Conservation (phyloP, 495 filamentous ascomycete species). For the Trichoderma orchidacearum region DNA sequence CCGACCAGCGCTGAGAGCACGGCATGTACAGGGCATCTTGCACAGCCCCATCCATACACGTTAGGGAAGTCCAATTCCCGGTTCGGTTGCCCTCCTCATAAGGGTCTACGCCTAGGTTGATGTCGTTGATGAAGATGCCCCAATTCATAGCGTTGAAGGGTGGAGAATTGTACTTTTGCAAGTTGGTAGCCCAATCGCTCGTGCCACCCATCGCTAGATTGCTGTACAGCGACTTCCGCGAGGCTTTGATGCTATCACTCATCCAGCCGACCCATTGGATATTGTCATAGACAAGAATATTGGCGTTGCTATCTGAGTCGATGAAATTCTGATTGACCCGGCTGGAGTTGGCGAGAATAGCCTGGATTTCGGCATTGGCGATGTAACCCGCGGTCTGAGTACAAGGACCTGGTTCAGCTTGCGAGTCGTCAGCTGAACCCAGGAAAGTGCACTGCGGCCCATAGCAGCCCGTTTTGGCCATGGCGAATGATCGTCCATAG, state of each 20-base stretch:
- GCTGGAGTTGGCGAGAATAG: conserved; percentile 9
- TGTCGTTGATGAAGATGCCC: background rate
- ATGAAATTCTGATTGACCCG: conserved; percentile 3
- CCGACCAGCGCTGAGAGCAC: conserved; percentile 8
- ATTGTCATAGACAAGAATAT: conserved; percentile 29
- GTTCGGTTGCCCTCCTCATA: background rate
- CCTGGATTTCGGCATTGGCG: conserved; percentile 19
- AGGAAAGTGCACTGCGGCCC: conserved; percentile 11
- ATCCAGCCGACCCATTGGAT: conserved; percentile 31
- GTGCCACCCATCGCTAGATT: conserved; percentile 17
- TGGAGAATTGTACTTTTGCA: conserved; percentile 9
- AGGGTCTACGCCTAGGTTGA: background rate
- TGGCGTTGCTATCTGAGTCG: conserved; percentile 10
- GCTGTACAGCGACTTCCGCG: conserved; percentile 12
- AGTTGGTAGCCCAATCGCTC: conserved; percentile 27
- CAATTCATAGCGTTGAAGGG: background rate
- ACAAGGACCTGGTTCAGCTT: conserved; percentile 18
- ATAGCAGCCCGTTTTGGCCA: conserved; percentile 12
- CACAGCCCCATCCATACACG: conserved; percentile 5
- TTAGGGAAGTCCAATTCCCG: conserved; percentile 13
- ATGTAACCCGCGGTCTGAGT: conserved; percentile 23
- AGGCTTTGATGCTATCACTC: conserved; percentile 13
- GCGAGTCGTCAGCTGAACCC: conserved; percentile 5
- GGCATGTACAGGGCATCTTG: background rate
- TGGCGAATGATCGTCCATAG: conserved; percentile 27